Conservation (phyloP, 345 rosid species). For the Bretschneidera sinensis region DNA sequence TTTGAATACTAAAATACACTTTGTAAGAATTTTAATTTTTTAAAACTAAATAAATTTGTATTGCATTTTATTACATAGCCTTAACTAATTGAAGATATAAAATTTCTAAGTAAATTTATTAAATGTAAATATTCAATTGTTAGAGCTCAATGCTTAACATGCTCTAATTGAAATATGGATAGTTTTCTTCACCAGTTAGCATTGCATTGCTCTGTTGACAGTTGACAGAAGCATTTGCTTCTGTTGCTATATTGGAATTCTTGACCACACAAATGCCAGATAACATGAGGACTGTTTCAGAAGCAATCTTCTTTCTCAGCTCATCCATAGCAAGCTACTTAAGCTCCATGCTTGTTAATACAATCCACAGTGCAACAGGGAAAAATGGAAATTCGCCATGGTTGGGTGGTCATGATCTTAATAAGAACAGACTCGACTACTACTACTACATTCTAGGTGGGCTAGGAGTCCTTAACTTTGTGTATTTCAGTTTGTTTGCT, state of each 20-base stretch:
- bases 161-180: constrained; percentile 21
- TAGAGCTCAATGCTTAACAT: too few species aligned
- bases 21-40: too few species aligned
- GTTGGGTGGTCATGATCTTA: constrained; percentile 64
- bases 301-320: constrained; percentile 66
- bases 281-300: constrained; percentile 66
- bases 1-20: too few species aligned
- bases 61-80: too few species aligned
- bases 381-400: constrained; percentile 33
- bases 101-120: too few species aligned
- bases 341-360: constrained; percentile 39
- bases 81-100: too few species aligned
- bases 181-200: constrained; percentile 44
- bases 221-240: constrained; percentile 68
- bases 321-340: constrained; percentile 49
- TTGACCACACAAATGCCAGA: constrained; percentile 65
- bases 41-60: too few species aligned
- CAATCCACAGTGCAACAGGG: constrained; percentile 27
- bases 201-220: constrained; percentile 49
- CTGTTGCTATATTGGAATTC: constrained; percentile 65
- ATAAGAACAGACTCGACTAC: constrained; percentile 43
- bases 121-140: too few species aligned
- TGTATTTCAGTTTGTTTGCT: constrained; percentile 52
- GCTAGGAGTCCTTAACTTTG: constrained; percentile 33
- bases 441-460: constrained; percentile 47